Conservation (phyloP, 176 grass and related monocot species). For the Hordeum vulgare region DNA sequence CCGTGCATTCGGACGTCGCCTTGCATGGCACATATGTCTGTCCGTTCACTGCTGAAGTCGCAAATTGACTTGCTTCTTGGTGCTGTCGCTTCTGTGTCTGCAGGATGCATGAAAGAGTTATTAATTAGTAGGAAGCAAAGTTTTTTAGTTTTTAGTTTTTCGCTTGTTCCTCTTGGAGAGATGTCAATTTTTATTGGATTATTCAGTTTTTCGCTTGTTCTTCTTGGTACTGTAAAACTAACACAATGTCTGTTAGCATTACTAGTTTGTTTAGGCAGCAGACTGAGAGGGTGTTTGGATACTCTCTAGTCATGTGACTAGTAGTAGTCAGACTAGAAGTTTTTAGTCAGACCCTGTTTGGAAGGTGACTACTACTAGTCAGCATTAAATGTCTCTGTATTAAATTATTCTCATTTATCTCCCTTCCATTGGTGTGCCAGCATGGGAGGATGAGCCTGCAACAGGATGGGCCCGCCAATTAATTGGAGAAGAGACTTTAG, state of each 20-base stretch:
- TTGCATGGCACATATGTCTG: slow-evolving; percentile 45
- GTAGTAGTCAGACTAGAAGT: no score
- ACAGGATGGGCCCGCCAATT: no score
- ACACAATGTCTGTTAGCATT: no score
- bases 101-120: not conserved
- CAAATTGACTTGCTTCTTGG: slow-evolving; percentile 25
- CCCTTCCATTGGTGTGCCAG: no score
- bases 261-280: not conserved
- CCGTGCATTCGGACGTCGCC: slow-evolving; percentile 57
- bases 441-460: no score
- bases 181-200: not conserved
- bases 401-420: no score
- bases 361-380: no score
- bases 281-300: no score
- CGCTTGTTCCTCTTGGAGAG: not conserved
- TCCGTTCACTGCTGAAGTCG: slow-evolving; percentile 21
- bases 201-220: not conserved
- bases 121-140: not conserved
- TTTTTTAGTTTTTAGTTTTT: not conserved
- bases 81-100: not conserved
- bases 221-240: not conserved
- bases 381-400: no score
- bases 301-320: no score
- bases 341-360: no score
- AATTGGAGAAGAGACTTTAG: no score